Percentiles rank a stretch among this genome's conserved stretches.
These are phyloP conservation scores for Pachysolen tannophilus DNA, from an alignment of 805 yeast species.

Conservation along the genomic window DNA sequence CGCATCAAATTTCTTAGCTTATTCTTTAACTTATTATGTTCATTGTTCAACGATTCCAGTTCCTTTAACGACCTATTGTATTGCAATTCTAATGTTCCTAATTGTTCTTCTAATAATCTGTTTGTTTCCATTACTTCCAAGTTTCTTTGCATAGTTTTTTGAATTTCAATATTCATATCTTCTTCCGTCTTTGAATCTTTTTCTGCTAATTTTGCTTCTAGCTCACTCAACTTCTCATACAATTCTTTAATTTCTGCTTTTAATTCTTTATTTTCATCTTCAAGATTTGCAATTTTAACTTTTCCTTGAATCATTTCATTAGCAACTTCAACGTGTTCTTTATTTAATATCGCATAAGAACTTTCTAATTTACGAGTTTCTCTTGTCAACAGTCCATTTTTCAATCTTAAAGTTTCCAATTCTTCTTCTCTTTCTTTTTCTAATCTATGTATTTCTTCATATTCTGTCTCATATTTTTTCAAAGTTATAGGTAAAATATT, in stretches of 20 bases:
- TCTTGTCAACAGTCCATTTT: conserved; percentile 65
- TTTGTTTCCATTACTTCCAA: conserved; percentile 60
- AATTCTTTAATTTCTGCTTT: conserved; percentile 38
- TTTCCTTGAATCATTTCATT: conserved; percentile 81
- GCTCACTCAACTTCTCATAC: conserved; percentile 28
- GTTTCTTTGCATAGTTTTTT: conserved; percentile 52
- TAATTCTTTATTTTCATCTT: conserved; percentile 66
- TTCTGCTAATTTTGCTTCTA: conserved; percentile 16
- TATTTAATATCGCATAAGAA: conserved; percentile 58
- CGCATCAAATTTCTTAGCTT: conserved; percentile 12
- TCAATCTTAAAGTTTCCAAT: conserved; percentile 46
- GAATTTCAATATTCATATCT: conserved; percentile 41
- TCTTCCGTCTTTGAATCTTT: conserved; percentile 19
- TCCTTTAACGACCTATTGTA: conserved; percentile 19
- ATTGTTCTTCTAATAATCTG: conserved; percentile 44
- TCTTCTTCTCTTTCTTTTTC: conserved; percentile 63
- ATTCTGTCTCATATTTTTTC: conserved; percentile 65
- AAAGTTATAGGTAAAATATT: conserved; percentile 67
- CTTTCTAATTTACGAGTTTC: conserved; percentile 70
- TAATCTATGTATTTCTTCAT: conserved; percentile 56
- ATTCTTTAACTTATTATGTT: conserved; percentile 19
- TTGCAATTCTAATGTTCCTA: conserved; percentile 31
- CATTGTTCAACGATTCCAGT: conserved; percentile 26
- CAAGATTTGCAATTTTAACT: conserved; percentile 62
- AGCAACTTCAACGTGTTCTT: conserved; percentile 81